Percentiles rank a stretch among this genome's conserved stretches.
These are phyloP conservation scores for Cruciata laevipes DNA, from an alignment of 257 asterid genomes.

Conservation along the genomic window DNA sequence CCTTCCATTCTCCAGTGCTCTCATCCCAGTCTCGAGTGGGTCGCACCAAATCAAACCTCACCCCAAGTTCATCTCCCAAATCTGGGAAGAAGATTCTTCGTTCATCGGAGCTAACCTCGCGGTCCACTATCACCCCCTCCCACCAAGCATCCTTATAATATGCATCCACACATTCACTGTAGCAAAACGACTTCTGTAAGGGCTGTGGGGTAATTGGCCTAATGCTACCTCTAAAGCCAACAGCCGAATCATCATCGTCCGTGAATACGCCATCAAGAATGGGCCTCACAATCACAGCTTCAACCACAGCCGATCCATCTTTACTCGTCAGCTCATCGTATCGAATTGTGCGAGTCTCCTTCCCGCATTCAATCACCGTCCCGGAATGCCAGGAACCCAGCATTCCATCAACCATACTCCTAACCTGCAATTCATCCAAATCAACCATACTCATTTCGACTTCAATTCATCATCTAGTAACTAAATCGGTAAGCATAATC, in stretches of 20 bases:
- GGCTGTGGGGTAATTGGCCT: neutral
- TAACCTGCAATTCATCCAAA: neutral
- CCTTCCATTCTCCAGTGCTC: neutral
- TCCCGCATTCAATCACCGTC: neutral
- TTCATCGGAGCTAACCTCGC: neutral
- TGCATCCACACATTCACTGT: neutral
- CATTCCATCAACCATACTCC: slow-evolving; percentile 1
- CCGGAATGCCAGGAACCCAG: neutral
- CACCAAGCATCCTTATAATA: neutral
- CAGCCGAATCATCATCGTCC: neutral
- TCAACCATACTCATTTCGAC: neutral
- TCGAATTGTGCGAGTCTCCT: neutral
- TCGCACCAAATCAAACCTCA: neutral
- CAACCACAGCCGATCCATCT: neutral
- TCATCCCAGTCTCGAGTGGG: slow-evolving; percentile 1
- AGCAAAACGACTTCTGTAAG: neutral
- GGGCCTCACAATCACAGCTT: neutral
- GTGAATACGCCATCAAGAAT: neutral
- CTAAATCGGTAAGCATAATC: neutral
- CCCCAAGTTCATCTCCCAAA: neutral
- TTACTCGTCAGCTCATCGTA: neutral
- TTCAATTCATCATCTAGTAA: neutral
- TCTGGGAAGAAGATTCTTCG: neutral
- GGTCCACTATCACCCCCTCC: slow-evolving; percentile 1
- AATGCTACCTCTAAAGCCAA: neutral